These are phyloP conservation scores for Backusella luteola DNA, from an alignment of 192 early-diverging fungal genomes.

Conservation along the genomic window DNA sequence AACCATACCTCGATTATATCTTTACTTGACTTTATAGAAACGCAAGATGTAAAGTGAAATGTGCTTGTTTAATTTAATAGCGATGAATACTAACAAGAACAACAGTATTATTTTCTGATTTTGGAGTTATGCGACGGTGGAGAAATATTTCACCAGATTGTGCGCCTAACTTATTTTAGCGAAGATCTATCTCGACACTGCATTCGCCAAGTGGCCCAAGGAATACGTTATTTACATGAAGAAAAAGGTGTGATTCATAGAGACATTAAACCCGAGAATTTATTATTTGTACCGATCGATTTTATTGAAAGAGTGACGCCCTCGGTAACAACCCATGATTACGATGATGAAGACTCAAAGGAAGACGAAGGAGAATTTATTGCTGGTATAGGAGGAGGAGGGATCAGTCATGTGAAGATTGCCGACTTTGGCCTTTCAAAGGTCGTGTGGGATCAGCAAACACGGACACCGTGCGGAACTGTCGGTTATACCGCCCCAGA, in stretches of 20 bases:
- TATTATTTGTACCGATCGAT: conserved; percentile 73
- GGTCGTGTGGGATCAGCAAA: conserved; percentile 79
- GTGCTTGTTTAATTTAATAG: not conserved
- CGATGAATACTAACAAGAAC: not conserved
- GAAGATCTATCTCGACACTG: conserved; percentile 78
- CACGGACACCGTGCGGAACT: conserved; percentile 91
- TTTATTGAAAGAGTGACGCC: conserved; percentile 36
- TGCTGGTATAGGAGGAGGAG: conserved; percentile 72
- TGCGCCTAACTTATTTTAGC: conserved; percentile 78
- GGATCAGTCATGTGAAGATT: conserved; percentile 82
- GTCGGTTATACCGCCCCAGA: conserved; percentile 95
- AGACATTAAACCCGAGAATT: conserved; percentile 94
- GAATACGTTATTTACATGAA: conserved; percentile 81
- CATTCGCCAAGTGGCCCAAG: conserved; percentile 86
- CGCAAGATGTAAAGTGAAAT: conserved; percentile 42
- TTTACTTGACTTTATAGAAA: conserved; percentile 75
- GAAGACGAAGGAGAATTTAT: conserved; percentile 76
- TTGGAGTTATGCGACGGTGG: conserved; percentile 86
- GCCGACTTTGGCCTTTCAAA: conserved; percentile 92
- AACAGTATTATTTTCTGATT: conserved; percentile 70
- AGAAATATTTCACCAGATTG: conserved; percentile 87
- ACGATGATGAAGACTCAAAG: conserved; percentile 68
- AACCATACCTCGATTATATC: conserved; percentile 73
- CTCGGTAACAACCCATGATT: conserved; percentile 5
- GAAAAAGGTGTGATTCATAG: conserved; percentile 79